Conservation (phyloP, 2,329 filamentous ascomycete species). For the Botryotinia convoluta region DNA sequence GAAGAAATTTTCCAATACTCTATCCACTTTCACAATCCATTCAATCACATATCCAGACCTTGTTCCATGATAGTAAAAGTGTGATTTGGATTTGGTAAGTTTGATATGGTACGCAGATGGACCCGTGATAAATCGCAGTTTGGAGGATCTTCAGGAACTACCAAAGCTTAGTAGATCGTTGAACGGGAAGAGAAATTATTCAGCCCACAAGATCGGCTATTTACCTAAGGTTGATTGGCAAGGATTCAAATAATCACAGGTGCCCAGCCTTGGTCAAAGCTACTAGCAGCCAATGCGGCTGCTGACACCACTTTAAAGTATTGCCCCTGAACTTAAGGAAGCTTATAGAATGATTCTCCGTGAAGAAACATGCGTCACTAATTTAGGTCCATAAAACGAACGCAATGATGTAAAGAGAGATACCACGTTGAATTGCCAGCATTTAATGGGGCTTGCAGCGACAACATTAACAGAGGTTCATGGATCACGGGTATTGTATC, state of each 20-base stretch:
- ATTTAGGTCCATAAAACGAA: not conserved
- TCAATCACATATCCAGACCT: not conserved
- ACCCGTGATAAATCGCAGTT: not conserved
- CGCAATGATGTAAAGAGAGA: not conserved
- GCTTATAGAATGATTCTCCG: not conserved
- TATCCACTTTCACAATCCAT: not conserved
- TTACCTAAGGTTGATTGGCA: not conserved
- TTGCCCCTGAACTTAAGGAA: not conserved
- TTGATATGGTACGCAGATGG: not conserved
- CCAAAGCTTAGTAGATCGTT: not conserved
- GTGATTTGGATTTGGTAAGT: not conserved
- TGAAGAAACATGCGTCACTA: not conserved
- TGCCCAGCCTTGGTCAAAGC: not conserved
- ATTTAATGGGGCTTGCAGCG: not conserved
- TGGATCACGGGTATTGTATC: not conserved
- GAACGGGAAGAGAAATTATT: not conserved
- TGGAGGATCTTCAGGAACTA: not conserved
- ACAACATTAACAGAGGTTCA: not conserved
- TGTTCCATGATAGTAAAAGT: not conserved
- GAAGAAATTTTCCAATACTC: not conserved
- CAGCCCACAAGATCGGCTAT: not conserved
- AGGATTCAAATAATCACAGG: not conserved
- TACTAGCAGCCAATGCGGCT: not conserved
- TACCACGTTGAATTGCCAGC: not conserved
- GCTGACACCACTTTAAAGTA: not conserved